Base-by-base conservation (phyloP, 2,329 filamentous ascomycete genomes). In the Cercospora sojina region DNA sequence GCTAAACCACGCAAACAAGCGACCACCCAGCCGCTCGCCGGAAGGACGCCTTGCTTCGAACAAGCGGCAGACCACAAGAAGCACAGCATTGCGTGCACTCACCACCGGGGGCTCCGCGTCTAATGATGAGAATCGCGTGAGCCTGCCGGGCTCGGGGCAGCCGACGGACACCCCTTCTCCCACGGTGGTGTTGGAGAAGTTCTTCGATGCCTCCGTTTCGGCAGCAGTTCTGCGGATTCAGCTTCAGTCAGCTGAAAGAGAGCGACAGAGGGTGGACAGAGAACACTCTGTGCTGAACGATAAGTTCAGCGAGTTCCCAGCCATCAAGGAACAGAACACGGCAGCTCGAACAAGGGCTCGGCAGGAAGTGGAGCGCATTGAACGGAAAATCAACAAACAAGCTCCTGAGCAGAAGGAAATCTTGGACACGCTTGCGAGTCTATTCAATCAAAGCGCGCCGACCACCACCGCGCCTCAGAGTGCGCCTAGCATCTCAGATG, bases 261-360 rank as follows among this genome's bases (percentile, higher is more conserved):
- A 58, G 53, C 27, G 20, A 20, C 25, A 57, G 5, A 35, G 55
- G 27, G 51, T 49, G 10, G 49, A 29, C 29, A 62, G 57, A 35
- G 65, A 64, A 23, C 61, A 61, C 49, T 27, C 43, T 32, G 38
- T 38, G 12, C 20, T 64, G 12, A 23, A 58, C 31, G 10, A 38
- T 25, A 43, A 61, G n/a, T 67, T 67, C 5, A 18, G 38, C 16
- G 12, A 31, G 3, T 67, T 67, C 27, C 65, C 65, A 18, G 65
- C 65, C 25, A 67, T 67, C 35, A 60, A 64, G 57, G 65, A 64
- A 23, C 56, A 67, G 32, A 67, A 67, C 38, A 64, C 65, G 7
- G 29, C 25, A 7, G 61, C 65, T 13, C 57, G 53, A 29, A 23
- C 35, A 12, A 43, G 41, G 12, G 61, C 65, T 16, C 47, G 23